A percentile compares a stretch with the other conserved stretches of the same genome.
phyloP scores from a whole-genome alignment of 1,284 basidiomycete species.

The Fomitiporia mediterranea region DNA sequence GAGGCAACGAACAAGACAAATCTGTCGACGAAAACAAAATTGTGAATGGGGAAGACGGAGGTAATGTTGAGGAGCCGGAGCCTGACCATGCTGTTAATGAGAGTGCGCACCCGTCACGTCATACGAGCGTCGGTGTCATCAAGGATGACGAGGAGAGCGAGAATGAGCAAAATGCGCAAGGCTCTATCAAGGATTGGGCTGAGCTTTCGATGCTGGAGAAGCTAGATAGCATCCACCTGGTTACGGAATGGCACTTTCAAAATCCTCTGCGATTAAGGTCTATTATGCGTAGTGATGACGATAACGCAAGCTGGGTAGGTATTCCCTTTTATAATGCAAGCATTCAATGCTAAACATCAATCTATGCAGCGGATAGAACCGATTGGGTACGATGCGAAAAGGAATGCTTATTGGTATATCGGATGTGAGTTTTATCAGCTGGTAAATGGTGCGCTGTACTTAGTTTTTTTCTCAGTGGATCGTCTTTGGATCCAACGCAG shows the following conservation, averaged over 20 bases:
- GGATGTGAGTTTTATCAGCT: slow-evolving; percentile 47
- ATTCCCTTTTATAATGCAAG: not conserved
- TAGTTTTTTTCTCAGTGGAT: slow-evolving; percentile 43
- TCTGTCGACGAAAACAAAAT: not conserved
- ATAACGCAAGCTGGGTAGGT: slow-evolving; percentile 69
- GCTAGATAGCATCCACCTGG: slow-evolving; percentile 68
- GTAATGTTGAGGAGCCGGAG: not conserved
- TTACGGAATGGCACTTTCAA: slow-evolving; percentile 80
- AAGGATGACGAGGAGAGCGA: slow-evolving; percentile 12
- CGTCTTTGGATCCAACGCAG: slow-evolving; percentile 84
- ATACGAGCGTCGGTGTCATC: not conserved
- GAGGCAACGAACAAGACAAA: not conserved
- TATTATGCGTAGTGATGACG: slow-evolving; percentile 75
- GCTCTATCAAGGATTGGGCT: slow-evolving; percentile 54
- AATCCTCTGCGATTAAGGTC: slow-evolving; percentile 59
- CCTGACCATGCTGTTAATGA: not conserved
- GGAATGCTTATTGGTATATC: slow-evolving; percentile 86
- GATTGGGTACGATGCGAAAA: slow-evolving; percentile 78
- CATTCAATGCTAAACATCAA: not conserved
- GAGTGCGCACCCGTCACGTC: not conserved
- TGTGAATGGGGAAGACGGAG: not conserved
- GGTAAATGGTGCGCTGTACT: slow-evolving; percentile 8
- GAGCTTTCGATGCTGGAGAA: slow-evolving; percentile 66
- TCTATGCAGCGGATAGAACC: slow-evolving; percentile 72
- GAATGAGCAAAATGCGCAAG: not conserved